Evolutionary conservation across 495 filamentous ascomycete species (phyloP).

Genomic region (Neurospora sp.): DNA sequence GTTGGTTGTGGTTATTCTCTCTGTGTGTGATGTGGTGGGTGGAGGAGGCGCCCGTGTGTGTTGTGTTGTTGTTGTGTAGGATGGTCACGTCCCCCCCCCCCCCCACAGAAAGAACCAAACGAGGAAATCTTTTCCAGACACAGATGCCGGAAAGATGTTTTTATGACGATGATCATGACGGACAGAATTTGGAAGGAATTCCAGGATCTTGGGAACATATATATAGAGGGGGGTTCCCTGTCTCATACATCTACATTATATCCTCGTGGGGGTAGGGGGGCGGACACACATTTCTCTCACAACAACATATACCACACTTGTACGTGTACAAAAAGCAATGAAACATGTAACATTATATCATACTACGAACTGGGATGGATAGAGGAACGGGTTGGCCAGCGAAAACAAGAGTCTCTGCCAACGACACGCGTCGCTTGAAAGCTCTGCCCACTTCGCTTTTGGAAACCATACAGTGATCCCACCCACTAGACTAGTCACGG

Average conservation of each 20-base stretch:
- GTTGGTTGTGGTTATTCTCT: neutral
- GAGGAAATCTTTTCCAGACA: neutral
- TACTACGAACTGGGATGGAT: neutral
- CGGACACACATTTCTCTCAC: neutral
- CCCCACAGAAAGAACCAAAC: neutral
- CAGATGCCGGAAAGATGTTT: neutral
- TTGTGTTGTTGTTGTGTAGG: neutral
- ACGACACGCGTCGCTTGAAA: too few relatives aligned
- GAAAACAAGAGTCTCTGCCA: neutral
- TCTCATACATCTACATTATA: neutral
- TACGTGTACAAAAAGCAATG: constrained; percentile 26
- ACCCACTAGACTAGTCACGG: too few relatives aligned
- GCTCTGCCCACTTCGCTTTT: neutral
- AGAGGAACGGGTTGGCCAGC: neutral
- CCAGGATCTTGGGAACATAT: neutral
- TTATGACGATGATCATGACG: neutral
- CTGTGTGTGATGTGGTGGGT: neutral
- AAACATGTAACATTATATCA: constrained; percentile 22
- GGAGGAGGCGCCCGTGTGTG: neutral
- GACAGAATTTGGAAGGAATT: neutral
- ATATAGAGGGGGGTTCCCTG: neutral
- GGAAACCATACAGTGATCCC: too few relatives aligned
- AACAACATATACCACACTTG: neutral
- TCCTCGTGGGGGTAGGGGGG: neutral
- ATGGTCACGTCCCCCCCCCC: neutral